Evolutionary conservation across 352 stramenopile species (phyloP).

Genomic region (Globisporangium cederbergense): DNA sequence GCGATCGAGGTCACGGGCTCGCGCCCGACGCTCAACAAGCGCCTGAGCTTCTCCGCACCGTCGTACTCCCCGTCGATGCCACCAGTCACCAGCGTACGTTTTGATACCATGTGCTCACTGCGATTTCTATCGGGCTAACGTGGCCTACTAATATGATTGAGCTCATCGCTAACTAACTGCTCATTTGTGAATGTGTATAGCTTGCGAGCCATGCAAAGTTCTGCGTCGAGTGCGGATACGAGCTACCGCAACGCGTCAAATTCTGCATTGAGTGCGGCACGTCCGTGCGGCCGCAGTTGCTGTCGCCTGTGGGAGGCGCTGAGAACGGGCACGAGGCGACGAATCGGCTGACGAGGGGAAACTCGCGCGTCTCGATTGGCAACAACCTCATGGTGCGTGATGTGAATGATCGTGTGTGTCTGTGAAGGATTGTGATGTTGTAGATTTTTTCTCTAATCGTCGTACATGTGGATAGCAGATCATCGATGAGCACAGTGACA

Average conservation of each 20-base stretch:
- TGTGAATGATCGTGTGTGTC: background rate
- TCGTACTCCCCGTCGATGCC: constrained; percentile 33
- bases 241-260: constrained; percentile 71
- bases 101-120: background rate
- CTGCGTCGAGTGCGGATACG: constrained; percentile 83
- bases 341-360: constrained; percentile 33
- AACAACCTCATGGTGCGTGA: constrained; percentile 43
- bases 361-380: constrained; percentile 39
- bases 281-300: constrained; percentile 45
- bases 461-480: constrained; percentile 23
- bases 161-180: constrained; percentile 13
- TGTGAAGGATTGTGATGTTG: background rate
- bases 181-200: constrained; percentile 22
- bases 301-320: constrained; percentile 39
- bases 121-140: background rate
- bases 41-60: constrained; percentile 55
- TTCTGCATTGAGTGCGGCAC: constrained; percentile 87
- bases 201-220: constrained; percentile 70
- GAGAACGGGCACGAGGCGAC: constrained; percentile 19
- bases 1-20: constrained; percentile 63
- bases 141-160: background rate
- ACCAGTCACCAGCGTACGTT: constrained; percentile 47
- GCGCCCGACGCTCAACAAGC: constrained; percentile 45
- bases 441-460: background rate
- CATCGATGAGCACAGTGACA: constrained; percentile 71